Evolutionary conservation across 805 yeast species (phyloP).

Genomic region (Wickerhamomyces rabaulensis): DNA sequence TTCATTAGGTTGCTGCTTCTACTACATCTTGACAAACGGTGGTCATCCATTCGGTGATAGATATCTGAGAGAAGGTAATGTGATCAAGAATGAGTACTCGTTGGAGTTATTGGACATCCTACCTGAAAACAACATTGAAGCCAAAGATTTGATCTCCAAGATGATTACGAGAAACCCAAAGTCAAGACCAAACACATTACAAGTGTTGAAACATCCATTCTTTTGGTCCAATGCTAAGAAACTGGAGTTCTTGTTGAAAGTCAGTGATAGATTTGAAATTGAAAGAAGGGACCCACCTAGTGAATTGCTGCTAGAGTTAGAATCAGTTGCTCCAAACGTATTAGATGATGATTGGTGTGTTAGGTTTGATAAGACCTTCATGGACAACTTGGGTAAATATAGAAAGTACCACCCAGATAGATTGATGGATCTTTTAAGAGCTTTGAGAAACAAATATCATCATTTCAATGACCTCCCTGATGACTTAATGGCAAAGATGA

Average conservation of each 20-base stretch:
- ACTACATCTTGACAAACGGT: conserved; percentile 78
- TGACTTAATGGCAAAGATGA: conserved; percentile 57
- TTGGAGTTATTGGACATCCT: conserved; percentile 17
- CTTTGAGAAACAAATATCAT: conserved; percentile 88
- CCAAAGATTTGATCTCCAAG: conserved; percentile 60
- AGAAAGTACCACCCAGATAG: conserved; percentile 79
- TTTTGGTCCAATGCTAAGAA: conserved; percentile 78
- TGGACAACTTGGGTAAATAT: conserved; percentile 84
- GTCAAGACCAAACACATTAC: conserved; percentile 63
- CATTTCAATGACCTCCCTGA: conserved; percentile 88
- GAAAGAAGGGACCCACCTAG: conserved; percentile 80
- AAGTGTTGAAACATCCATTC: conserved; percentile 75
- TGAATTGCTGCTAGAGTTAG: conserved; percentile 49
- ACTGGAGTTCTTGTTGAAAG: conserved; percentile 77
- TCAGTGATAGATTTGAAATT: conserved; percentile 86
- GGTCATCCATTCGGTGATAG: conserved; percentile 94
- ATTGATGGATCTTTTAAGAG: conserved; percentile 81
- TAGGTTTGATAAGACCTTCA: conserved; percentile 64
- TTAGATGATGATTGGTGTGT: conserved; percentile 73
- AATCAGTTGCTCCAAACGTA: conserved; percentile 42
- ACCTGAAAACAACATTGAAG: conserved; percentile 49
- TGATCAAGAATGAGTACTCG: conserved; percentile 57
- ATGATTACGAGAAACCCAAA: conserved; percentile 72
- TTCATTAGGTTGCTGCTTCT: conserved; percentile 92
- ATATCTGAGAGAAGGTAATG: conserved; percentile 83